phyloP scores from a whole-genome alignment of 495 filamentous ascomycete genomes.

The Hypoxylon perforatum region DNA sequence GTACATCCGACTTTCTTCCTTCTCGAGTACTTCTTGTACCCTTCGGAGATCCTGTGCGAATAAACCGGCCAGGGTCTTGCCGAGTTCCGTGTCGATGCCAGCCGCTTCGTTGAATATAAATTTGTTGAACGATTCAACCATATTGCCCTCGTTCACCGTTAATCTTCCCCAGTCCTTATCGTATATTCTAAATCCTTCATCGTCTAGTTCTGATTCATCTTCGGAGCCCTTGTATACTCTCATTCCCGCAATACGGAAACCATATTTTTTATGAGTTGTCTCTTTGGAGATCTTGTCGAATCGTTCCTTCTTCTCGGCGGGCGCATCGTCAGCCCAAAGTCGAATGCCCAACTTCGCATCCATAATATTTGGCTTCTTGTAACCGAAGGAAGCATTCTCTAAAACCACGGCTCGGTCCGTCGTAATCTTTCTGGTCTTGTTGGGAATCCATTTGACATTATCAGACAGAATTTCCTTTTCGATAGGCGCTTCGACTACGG shows the following conservation, averaged over 20 bases:
- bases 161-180: constrained; percentile 87
- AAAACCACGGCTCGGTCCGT: constrained; percentile 86
- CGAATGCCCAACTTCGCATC: constrained; percentile 91
- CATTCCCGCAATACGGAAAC: constrained; percentile 95
- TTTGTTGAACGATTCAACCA: constrained; percentile 77
- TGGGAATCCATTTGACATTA: constrained; percentile 49
- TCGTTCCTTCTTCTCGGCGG: constrained; percentile 76
- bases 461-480: constrained; percentile 29
- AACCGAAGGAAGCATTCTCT: constrained; percentile 85
- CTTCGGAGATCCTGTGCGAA: constrained; percentile 74
- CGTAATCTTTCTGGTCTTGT: constrained; percentile 66
- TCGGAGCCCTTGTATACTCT: constrained; percentile 80
- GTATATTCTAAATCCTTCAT: constrained; percentile 74
- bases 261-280: constrained; percentile 83
- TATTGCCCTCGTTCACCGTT: constrained; percentile 73
- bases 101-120: constrained; percentile 76
- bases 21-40: constrained; percentile 73
- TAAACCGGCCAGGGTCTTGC: constrained; percentile 66
- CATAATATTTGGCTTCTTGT: constrained; percentile 88
- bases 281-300: constrained; percentile 81
- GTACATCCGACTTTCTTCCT: constrained; percentile 91
- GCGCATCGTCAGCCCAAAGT: constrained; percentile 87
- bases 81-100: constrained; percentile 64
- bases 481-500: constrained; percentile 37
- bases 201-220: constrained; percentile 57